A percentile compares a stretch with the other conserved stretches of the same genome.
These are phyloP conservation scores for Boletus rubescentipes DNA, from an alignment of 768 basidiomycete genomes.

Conservation along the genomic window DNA sequence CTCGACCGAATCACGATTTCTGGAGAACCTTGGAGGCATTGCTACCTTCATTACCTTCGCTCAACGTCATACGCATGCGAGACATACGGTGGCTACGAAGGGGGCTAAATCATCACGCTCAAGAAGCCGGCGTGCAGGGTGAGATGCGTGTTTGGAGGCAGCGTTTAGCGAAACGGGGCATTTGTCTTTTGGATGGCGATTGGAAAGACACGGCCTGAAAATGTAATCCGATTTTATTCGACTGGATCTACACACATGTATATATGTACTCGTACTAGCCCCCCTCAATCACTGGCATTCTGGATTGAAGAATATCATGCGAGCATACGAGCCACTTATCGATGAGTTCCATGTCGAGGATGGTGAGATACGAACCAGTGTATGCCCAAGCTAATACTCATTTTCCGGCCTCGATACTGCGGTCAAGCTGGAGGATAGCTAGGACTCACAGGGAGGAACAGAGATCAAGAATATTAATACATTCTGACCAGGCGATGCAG, in stretches of 20 bases:
- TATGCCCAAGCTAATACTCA: too few species aligned
- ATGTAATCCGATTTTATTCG: constrained; percentile 1
- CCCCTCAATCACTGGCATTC: background rate
- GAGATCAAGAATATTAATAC: constrained; percentile 42
- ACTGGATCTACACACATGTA: constrained; percentile 10
- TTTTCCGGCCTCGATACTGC: constrained; percentile 39
- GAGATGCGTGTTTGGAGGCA: constrained; percentile 76
- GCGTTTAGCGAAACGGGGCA: constrained; percentile 53
- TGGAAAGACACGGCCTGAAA: constrained; percentile 52
- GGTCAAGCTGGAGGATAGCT: background rate
- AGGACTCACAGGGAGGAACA: background rate
- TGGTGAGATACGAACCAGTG: too few species aligned
- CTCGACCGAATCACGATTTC: constrained; percentile 64
- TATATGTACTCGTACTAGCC: constrained; percentile 5
- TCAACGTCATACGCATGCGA: constrained; percentile 57
- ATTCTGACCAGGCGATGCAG: constrained; percentile 44
- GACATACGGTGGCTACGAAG: constrained; percentile 73
- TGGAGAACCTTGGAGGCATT: constrained; percentile 54
- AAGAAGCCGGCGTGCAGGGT: constrained; percentile 75
- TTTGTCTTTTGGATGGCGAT: constrained; percentile 68
- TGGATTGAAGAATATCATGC: background rate
- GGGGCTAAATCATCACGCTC: constrained; percentile 64
- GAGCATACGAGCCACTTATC: too few species aligned
- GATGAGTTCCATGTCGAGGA: too few species aligned
- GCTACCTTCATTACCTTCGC: constrained; percentile 54